phyloP scores from a whole-genome alignment of 306 rosid species.

The Cicer judaicum region DNA sequence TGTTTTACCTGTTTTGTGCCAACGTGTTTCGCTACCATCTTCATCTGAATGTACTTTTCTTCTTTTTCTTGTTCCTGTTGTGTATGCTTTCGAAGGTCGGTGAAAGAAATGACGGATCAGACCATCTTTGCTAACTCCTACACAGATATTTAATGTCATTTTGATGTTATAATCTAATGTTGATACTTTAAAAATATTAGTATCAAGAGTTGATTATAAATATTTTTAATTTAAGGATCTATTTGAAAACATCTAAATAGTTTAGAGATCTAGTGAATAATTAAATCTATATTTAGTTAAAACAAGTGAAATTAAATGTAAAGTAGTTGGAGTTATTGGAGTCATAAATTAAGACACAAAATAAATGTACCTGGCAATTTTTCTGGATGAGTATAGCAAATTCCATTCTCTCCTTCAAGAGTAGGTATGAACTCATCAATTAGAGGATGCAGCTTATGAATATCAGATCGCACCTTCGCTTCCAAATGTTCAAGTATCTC shows the following conservation, averaged over 20 bases:
- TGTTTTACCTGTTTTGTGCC: constrained; percentile 73
- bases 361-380: constrained; percentile 63
- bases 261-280: too few species aligned
- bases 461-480: constrained; percentile 68
- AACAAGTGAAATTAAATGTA: constrained; percentile 1
- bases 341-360: constrained; percentile 2
- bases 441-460: constrained; percentile 68
- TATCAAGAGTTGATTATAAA: too few species aligned
- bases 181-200: too few species aligned
- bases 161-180: not conserved
- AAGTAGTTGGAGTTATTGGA: not conserved
- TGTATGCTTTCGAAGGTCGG: constrained; percentile 66
- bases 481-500: constrained; percentile 78
- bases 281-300: too few species aligned
- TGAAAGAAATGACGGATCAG: constrained; percentile 65
- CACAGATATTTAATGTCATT: not conserved
- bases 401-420: constrained; percentile 75
- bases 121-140: constrained; percentile 68
- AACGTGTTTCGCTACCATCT: constrained; percentile 61
- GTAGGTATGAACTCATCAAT: constrained; percentile 82
- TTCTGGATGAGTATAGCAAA: constrained; percentile 81
- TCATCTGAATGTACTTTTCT: constrained; percentile 61
- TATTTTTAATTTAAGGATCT: too few species aligned
- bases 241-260: too few species aligned
- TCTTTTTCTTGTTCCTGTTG: constrained; percentile 65